These are phyloP conservation scores for Mucor circinelloides DNA, from an alignment of 371 early-diverging fungal genomes.

Conservation along the genomic window DNA sequence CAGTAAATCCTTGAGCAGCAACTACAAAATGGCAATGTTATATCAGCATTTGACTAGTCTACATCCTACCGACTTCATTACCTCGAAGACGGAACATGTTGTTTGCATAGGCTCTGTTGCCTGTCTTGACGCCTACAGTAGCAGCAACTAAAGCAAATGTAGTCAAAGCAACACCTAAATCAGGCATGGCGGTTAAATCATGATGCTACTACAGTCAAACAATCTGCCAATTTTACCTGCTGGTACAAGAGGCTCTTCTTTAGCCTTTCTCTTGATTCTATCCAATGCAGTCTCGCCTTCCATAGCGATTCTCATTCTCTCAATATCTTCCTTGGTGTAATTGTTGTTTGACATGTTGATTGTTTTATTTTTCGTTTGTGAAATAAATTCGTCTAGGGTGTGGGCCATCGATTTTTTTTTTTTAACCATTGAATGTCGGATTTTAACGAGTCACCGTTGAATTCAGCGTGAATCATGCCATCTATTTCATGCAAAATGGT, in stretches of 20 bases:
- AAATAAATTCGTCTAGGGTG: background rate
- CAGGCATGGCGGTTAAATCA: background rate
- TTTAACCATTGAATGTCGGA: background rate
- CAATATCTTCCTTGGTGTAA: constrained; percentile 41
- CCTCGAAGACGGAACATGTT: constrained; percentile 57
- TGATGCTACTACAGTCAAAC: background rate
- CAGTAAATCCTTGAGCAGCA: constrained; percentile 51
- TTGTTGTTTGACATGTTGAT: constrained; percentile 11
- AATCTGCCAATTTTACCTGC: constrained; percentile 35
- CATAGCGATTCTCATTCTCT: constrained; percentile 44
- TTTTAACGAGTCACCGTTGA: background rate
- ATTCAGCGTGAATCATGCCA: background rate
- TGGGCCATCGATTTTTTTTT: background rate
- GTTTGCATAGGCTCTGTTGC: constrained; percentile 51
- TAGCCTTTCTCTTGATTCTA: constrained; percentile 47
- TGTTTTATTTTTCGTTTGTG: background rate
- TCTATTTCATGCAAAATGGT: too few relatives aligned
- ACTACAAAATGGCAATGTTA: constrained; percentile 21
- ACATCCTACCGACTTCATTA: too few relatives aligned
- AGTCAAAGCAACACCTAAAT: constrained; percentile 48
- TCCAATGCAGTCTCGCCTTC: constrained; percentile 43
- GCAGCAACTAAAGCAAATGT: constrained; percentile 55
- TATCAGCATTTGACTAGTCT: background rate
- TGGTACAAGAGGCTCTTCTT: constrained; percentile 54
- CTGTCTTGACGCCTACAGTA: constrained; percentile 49